Evolutionary conservation across 305 asterid genomes (phyloP).

Genomic region (Fraxinus xanthoxyloides): DNA sequence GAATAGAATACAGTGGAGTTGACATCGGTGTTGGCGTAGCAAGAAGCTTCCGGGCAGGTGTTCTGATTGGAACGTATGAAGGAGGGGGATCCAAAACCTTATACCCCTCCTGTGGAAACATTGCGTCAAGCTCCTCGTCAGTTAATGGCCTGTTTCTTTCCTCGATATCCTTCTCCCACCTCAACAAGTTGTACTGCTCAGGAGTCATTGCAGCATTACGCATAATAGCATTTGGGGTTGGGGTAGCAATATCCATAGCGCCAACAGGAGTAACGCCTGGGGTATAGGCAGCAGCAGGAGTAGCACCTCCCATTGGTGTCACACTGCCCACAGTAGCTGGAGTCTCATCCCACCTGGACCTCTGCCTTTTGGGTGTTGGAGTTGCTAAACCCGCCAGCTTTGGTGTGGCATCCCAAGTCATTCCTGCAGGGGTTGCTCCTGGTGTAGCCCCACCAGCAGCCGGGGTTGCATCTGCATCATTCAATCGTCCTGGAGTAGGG

Average conservation of each 20-base stretch:
- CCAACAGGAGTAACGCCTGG: slow-evolving; percentile 95
- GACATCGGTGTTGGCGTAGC: slow-evolving; percentile 95
- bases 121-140: slow-evolving; percentile 86
- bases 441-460: slow-evolving; percentile 85
- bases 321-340: slow-evolving; percentile 98
- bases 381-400: slow-evolving; percentile 80
- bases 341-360: slow-evolving; percentile 99
- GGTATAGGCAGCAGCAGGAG: slow-evolving; percentile 83
- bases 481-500: slow-evolving; percentile 86
- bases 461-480: slow-evolving; percentile 91
- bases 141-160: slow-evolving; percentile 85
- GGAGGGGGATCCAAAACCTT: slow-evolving; percentile 88
- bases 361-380: slow-evolving; percentile 93
- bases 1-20: slow-evolving; percentile 76
- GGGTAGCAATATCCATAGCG: slow-evolving; percentile 80
- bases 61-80: slow-evolving; percentile 85
- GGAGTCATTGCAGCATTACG: slow-evolving; percentile 87
- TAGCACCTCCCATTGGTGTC: slow-evolving; percentile 72
- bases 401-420: slow-evolving; percentile 98
- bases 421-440: slow-evolving; percentile 94
- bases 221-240: slow-evolving; percentile 82
- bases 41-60: slow-evolving; percentile 95
- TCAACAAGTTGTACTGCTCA: slow-evolving; percentile 78
- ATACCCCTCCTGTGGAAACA: slow-evolving; percentile 91
- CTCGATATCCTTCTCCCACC: slow-evolving; percentile 96